These are phyloP conservation scores for Kodamaea neixiangensis DNA, from an alignment of 805 yeast genomes.

Conservation along the genomic window DNA sequence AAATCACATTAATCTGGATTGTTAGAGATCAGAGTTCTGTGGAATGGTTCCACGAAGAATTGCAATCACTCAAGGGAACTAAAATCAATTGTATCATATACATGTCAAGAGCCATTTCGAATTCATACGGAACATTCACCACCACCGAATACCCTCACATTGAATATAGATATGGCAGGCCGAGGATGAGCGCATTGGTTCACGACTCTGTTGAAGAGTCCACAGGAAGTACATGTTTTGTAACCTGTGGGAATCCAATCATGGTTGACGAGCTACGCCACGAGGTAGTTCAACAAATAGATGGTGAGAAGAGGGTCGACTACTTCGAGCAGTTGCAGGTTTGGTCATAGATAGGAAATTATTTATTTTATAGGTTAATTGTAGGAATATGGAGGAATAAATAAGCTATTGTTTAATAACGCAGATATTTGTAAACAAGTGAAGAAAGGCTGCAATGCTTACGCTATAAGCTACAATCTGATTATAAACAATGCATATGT, in stretches of 20 bases:
- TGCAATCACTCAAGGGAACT: constrained; percentile 25
- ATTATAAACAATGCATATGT: background rate
- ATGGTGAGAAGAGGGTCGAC: constrained; percentile 52
- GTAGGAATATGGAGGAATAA: background rate
- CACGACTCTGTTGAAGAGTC: constrained; percentile 12
- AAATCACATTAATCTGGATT: constrained; percentile 60
- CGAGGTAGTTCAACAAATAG: constrained; percentile 45
- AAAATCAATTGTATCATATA: constrained; percentile 33
- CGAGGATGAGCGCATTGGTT: constrained; percentile 12
- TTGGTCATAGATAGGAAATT: constrained; percentile 47
- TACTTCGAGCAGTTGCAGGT: constrained; percentile 74
- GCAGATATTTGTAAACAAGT: too few species aligned
- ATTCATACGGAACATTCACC: constrained; percentile 6
- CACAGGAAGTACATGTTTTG: constrained; percentile 22
- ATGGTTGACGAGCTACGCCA: constrained; percentile 36
- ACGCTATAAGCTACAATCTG: too few species aligned
- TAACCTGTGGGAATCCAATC: constrained; percentile 34
- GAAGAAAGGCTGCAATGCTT: too few species aligned
- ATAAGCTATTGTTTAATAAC: too few species aligned
- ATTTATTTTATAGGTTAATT: background rate
- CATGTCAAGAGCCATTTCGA: background rate
- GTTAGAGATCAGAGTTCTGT: constrained; percentile 55
- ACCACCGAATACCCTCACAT: constrained; percentile 31
- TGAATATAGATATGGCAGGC: constrained; percentile 39
- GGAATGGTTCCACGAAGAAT: constrained; percentile 50